Evolutionary conservation across 2,329 filamentous ascomycete species (phyloP).

Genomic region (Neonectria magnoliae): DNA sequence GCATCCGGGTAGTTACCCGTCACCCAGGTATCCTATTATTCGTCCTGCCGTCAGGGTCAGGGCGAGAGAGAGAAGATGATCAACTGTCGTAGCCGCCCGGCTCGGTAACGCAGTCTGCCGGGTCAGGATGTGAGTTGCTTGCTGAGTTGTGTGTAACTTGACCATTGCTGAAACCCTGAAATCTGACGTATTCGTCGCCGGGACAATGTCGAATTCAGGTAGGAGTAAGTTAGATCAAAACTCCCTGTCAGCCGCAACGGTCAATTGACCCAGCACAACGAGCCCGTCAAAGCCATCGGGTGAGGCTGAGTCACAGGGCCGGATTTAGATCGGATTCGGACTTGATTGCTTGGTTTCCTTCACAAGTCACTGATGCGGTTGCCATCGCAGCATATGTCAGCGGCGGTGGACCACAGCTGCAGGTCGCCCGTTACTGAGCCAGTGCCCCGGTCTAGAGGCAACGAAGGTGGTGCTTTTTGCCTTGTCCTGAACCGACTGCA

Average conservation of each 20-base stretch:
- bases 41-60: neutral
- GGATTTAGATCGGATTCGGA: neutral
- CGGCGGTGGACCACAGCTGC: constrained; percentile 12
- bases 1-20: constrained; percentile 15
- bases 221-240: neutral
- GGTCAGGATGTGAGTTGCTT: neutral
- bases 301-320: neutral
- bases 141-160: constrained; percentile 1
- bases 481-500: neutral
- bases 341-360: constrained; percentile 1
- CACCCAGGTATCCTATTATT: constrained; percentile 10
- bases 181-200: neutral
- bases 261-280: neutral
- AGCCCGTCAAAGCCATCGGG: neutral
- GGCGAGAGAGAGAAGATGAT: neutral
- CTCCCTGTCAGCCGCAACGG: neutral
- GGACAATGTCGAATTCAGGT: neutral
- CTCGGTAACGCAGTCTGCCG: neutral
- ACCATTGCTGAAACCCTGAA: neutral
- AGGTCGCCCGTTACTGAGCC: constrained; percentile 18
- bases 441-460: constrained; percentile 12
- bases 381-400: constrained; percentile 12
- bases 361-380: constrained; percentile 12
- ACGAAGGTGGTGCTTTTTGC: constrained; percentile 12
- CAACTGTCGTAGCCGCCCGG: neutral